phyloP scores from a whole-genome alignment of 1,139 yeast species.

The Pichia kudriavzevii region DNA sequence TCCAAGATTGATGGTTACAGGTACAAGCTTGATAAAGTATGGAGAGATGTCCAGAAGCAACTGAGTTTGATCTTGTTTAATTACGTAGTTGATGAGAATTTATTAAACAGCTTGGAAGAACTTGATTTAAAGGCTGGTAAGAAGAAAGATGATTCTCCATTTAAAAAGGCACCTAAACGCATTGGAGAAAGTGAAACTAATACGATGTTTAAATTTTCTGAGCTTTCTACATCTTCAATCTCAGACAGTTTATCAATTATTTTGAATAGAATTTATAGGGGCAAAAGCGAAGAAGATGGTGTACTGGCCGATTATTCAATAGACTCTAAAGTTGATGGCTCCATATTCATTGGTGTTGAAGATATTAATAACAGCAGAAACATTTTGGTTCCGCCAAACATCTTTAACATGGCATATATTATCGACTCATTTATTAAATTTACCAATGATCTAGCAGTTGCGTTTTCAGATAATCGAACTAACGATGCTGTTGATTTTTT shows the following conservation, averaged over 20 bases:
- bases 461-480: slow-evolving; percentile 22
- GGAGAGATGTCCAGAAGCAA: slow-evolving; percentile 54
- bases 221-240: slow-evolving; percentile 31
- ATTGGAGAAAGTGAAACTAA: slow-evolving; percentile 22
- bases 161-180: slow-evolving; percentile 18
- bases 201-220: slow-evolving; percentile 42
- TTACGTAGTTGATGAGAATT: slow-evolving; percentile 40
- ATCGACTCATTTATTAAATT: slow-evolving; percentile 55
- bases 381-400: slow-evolving; percentile 62
- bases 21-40: slow-evolving; percentile 47
- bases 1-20: slow-evolving; percentile 17
- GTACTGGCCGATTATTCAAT: too few species aligned
- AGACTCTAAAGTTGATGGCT: slow-evolving; percentile 9
- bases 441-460: slow-evolving; percentile 39
- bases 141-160: slow-evolving; percentile 18
- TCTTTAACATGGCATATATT: slow-evolving; percentile 77
- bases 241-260: slow-evolving; percentile 29
- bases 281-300: slow-evolving; percentile 30
- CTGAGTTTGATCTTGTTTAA: slow-evolving; percentile 46
- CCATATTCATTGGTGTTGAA: slow-evolving; percentile 49
- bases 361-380: slow-evolving; percentile 40
- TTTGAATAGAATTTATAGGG: slow-evolving; percentile 56
- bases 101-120: slow-evolving; percentile 21
- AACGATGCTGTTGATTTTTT: slow-evolving; percentile 41
- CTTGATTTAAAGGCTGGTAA: slow-evolving; percentile 13